These are phyloP conservation scores for Stipa capillata DNA, from an alignment of 176 grass and related monocot genomes.

Conservation along the genomic window DNA sequence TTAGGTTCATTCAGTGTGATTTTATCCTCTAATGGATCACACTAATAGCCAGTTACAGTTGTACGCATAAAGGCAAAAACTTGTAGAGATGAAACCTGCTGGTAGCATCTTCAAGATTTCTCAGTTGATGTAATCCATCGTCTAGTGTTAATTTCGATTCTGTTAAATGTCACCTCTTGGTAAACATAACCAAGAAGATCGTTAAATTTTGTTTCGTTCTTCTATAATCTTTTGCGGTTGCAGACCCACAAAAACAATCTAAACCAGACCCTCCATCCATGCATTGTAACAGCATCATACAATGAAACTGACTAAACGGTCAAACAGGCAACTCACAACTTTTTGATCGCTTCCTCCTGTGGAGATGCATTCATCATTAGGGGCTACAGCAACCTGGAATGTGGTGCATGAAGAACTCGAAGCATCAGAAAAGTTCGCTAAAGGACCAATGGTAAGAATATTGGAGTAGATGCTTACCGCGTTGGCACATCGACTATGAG, in stretches of 20 bases:
- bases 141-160: not conserved
- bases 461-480: slow-evolving; percentile 44
- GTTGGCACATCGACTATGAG: slow-evolving; percentile 80
- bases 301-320: slow-evolving; percentile 3
- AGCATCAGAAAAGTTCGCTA: slow-evolving; percentile 4
- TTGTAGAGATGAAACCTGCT: not conserved
- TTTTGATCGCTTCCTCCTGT: slow-evolving; percentile 94
- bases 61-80: not conserved
- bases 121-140: not conserved
- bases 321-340: slow-evolving; percentile 69
- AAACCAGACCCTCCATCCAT: not conserved
- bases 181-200: slow-evolving; percentile 8
- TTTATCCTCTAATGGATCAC: not conserved
- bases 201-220: not conserved
- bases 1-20: not conserved
- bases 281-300: not conserved
- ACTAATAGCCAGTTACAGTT: not conserved
- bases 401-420: slow-evolving; percentile 20
- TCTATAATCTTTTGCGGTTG: not conserved
- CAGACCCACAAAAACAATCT: not conserved
- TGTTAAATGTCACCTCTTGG: not conserved
- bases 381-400: slow-evolving; percentile 68
- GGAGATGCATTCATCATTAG: slow-evolving; percentile 83
- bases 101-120: not conserved
- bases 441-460: slow-evolving; percentile 16